Evolutionary conservation across 2,329 filamentous ascomycete genomes (phyloP).

Genomic region (Fusarium haematococcum): DNA sequence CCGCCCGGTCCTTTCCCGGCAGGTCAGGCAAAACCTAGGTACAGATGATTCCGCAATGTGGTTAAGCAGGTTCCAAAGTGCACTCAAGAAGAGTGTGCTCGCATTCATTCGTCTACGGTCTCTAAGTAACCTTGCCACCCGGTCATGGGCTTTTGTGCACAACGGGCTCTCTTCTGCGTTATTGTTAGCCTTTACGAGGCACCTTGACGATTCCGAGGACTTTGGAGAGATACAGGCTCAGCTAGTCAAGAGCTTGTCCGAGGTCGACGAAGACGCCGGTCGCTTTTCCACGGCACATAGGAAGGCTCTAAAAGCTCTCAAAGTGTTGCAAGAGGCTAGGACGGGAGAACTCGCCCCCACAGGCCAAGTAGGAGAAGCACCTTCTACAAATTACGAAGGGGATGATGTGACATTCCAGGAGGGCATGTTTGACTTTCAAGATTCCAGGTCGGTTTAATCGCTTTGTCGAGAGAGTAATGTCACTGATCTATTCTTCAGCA

Average conservation of each 20-base stretch:
- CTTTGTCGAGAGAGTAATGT: neutral
- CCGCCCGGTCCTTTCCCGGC: slow-evolving; percentile 16
- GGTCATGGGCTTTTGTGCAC: slow-evolving; percentile 37
- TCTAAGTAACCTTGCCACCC: slow-evolving; percentile 23
- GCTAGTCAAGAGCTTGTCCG: slow-evolving; percentile 17
- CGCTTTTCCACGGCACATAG: slow-evolving; percentile 29
- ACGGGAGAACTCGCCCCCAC: neutral
- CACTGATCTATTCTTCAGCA: neutral
- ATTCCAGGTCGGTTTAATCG: slow-evolving; percentile 1
- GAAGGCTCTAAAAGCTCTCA: slow-evolving; percentile 26
- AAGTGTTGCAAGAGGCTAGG: slow-evolving; percentile 16
- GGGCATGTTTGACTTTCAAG: neutral
- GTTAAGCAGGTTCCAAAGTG: slow-evolving; percentile 2
- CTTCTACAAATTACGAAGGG: neutral
- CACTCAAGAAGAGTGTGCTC: slow-evolving; percentile 13
- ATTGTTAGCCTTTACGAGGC: slow-evolving; percentile 26
- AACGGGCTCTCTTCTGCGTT: slow-evolving; percentile 34
- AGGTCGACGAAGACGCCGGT: slow-evolving; percentile 3
- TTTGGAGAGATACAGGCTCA: slow-evolving; percentile 28
- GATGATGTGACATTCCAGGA: neutral
- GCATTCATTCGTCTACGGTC: slow-evolving; percentile 28
- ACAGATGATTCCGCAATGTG: neutral
- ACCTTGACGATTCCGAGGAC: slow-evolving; percentile 9
- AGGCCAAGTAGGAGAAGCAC: neutral
- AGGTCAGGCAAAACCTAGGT: neutral